Conservation (phyloP, 495 filamentous ascomycete species). For the Lophiostoma macrostomum region DNA sequence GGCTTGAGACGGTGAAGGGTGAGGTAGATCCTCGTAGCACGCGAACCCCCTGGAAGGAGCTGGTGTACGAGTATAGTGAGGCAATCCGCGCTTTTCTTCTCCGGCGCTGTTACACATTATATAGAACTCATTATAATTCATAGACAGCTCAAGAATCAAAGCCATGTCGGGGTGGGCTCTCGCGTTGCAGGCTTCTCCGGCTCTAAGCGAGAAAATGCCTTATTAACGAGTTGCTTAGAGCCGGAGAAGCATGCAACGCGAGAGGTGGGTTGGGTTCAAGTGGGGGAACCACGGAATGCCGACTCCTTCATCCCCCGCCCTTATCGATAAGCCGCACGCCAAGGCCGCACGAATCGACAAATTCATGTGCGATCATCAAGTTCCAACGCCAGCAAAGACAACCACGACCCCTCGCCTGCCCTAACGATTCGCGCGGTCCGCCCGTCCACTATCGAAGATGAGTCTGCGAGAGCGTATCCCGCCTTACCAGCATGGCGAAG, state of each 20-base stretch:
- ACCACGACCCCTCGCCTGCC: neutral
- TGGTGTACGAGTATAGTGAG: no score
- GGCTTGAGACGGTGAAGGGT: no score
- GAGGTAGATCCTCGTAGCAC: no score
- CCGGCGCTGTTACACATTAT: no score
- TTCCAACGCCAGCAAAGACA: neutral
- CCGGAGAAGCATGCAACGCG: neutral
- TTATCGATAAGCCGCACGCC: conserved; percentile 1
- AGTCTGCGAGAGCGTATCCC: conserved; percentile 23
- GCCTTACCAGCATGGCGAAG: conserved; percentile 13
- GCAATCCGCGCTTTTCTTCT: no score
- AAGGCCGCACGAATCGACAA: neutral
- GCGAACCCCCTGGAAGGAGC: no score
- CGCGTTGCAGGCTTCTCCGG: no score
- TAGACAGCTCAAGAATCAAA: no score
- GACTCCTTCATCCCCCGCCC: neutral
- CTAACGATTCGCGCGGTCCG: neutral
- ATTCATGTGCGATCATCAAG: neutral
- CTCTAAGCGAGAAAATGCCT: no score
- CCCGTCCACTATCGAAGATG: conserved; percentile 9
- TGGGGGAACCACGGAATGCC: neutral
- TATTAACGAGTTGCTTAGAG: no score
- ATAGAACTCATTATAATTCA: no score
- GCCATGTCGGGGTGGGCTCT: no score
- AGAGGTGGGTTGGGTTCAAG: neutral